These are phyloP conservation scores for Microdochium nivale DNA, from an alignment of 2,329 filamentous ascomycete genomes.

Conservation along the genomic window DNA sequence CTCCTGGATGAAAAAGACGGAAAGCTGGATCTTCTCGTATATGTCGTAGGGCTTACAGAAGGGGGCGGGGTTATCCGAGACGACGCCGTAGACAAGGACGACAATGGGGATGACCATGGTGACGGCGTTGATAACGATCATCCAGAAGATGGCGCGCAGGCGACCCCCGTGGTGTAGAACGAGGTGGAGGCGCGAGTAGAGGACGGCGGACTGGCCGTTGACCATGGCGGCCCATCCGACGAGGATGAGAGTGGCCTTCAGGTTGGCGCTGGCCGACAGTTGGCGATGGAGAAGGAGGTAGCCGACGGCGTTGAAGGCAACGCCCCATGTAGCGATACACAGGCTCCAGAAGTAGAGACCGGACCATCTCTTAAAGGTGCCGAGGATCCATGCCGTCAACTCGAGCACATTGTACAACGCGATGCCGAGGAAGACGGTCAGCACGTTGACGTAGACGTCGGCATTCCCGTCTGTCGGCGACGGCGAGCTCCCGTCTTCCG, in stretches of 20 bases:
- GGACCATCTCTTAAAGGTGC: constrained; percentile 26
- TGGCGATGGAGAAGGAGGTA: constrained; percentile 9
- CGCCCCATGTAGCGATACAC: constrained; percentile 18
- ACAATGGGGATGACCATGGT: constrained; percentile 43
- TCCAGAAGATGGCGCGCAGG: constrained; percentile 39
- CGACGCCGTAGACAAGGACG: constrained; percentile 37
- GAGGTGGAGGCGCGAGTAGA: constrained; percentile 53
- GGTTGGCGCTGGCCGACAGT: constrained; percentile 6
- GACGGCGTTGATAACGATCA: constrained; percentile 47
- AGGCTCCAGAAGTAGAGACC: constrained; percentile 34
- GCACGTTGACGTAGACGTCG: neutral
- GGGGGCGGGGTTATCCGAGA: constrained; percentile 20
- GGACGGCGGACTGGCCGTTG: constrained; percentile 46
- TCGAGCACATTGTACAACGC: constrained; percentile 30
- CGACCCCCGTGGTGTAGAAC: constrained; percentile 40
- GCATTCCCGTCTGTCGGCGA: neutral
- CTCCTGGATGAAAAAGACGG: constrained; percentile 35
- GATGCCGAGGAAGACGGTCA: constrained; percentile 8
- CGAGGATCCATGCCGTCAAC: constrained; percentile 26
- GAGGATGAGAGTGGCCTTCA: constrained; percentile 11
- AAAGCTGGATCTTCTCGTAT: constrained; percentile 27
- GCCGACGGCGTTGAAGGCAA: constrained; percentile 6
- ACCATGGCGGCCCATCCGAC: constrained; percentile 51
- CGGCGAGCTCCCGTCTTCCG: neutral
- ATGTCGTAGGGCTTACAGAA: constrained; percentile 7